These are phyloP conservation scores for Furcasterigmium furcatum DNA, from an alignment of 2,329 filamentous ascomycete genomes.

Conservation along the genomic window DNA sequence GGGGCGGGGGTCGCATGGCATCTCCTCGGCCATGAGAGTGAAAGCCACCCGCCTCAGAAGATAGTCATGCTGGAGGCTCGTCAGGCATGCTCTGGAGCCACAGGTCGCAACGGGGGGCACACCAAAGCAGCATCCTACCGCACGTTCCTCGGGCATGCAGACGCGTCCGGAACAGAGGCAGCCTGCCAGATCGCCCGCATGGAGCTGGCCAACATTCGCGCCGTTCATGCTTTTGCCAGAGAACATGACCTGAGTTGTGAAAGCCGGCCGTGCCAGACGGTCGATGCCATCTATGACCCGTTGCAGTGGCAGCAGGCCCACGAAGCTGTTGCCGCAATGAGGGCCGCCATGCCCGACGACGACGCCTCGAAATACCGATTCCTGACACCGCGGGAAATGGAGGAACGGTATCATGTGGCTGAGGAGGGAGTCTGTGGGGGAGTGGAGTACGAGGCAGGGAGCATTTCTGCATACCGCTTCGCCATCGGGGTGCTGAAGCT, in stretches of 20 bases:
- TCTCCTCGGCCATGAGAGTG: constrained; percentile 13
- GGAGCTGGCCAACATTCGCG: constrained; percentile 49
- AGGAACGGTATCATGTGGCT: constrained; percentile 15
- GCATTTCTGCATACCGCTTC: constrained; percentile 35
- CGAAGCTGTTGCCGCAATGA: constrained; percentile 40
- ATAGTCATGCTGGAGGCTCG: constrained; percentile 49
- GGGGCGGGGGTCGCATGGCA: constrained; percentile 35
- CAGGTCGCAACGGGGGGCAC: constrained; percentile 51
- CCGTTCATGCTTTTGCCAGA: constrained; percentile 51
- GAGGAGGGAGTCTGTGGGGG: constrained; percentile 37
- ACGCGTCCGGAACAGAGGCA: constrained; percentile 39
- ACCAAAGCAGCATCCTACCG: constrained; percentile 45
- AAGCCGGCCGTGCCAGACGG: constrained; percentile 45
- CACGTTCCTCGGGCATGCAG: constrained; percentile 43
- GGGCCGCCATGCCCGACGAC: constrained; percentile 35
- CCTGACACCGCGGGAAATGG: constrained; percentile 36
- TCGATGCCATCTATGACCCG: constrained; percentile 55
- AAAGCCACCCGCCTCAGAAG: constrained; percentile 6
- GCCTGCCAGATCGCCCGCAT: constrained; percentile 49
- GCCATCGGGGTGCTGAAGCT: constrained; percentile 13
- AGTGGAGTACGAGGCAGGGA: constrained; percentile 41
- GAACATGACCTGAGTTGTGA: constrained; percentile 47
- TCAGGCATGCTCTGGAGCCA: constrained; percentile 46
- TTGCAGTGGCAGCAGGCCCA: constrained; percentile 33
- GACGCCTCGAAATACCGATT: constrained; percentile 41